Evolutionary conservation across 768 basidiomycete species (phyloP), one percentile per base, ranked within the genome.

Genomic region (Kwoniella shandongensis): DNA sequence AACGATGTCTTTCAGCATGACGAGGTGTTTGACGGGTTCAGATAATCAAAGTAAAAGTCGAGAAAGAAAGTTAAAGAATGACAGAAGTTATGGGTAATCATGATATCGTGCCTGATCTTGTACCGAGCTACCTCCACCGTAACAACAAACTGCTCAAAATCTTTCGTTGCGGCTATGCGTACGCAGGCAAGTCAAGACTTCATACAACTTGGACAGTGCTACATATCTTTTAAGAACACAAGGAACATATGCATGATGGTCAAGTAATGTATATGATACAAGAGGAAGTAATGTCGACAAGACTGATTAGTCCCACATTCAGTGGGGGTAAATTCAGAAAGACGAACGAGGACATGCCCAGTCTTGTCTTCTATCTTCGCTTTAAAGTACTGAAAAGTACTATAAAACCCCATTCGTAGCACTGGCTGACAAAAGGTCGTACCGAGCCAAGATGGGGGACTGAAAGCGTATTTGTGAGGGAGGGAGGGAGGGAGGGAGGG

Each of bases 1-100:
- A 13, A 66, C 53, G 46, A 72, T 67, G 26, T 69, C 65, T 36
- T 58, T 54, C 23, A 72, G 48, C 56, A 72, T 63, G 25, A 12
- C 25, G n/a, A 18, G 17, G 40, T n/a, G 40, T 42, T n/a, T n/a
- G n/a, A n/a, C n/a, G n/a, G n/a, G n/a, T 42, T 42, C 8, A 32
- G 32, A 6, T 6, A 13, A 32, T 6, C 7, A 32, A 13, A 13
- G 32, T 6, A 32, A 32, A 32, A 32, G 32, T 32, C 32, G 32
- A 32, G 6, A 13, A 32, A 6, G 32, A 32, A 32, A 6, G 13
- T 32, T 6, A 32, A 32, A 32, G n/a, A n/a, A n/a, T n/a, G n/a
- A n/a, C n/a, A n/a, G n/a, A n/a, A n/a, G n/a, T n/a, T n/a, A n/a
- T n/a, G n/a, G n/a, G n/a, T n/a, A n/a, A n/a, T n/a, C n/a, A n/a